Conservation (phyloP, 306 rosid species). For the Acacia crassicarpa region DNA sequence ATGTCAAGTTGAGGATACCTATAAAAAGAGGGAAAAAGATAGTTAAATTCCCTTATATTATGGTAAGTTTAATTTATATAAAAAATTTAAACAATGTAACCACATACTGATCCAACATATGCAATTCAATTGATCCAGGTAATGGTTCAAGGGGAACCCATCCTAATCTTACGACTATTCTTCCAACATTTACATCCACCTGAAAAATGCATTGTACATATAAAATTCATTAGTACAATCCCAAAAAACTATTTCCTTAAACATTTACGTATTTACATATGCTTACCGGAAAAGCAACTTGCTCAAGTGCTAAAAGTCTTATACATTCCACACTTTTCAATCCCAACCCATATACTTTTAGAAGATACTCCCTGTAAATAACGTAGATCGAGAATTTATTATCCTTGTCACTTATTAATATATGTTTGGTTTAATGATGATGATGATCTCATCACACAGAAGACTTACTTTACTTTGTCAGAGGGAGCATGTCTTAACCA, state of each 20-base stretch:
- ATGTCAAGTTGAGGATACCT: constrained; percentile 62
- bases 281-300: constrained; percentile 71
- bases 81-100: background rate
- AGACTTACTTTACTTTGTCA: constrained; percentile 42
- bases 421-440: background rate
- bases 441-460: background rate
- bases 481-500: constrained; percentile 73
- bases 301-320: constrained; percentile 65
- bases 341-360: constrained; percentile 59
- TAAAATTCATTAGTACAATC: background rate
- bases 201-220: background rate
- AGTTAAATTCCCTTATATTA: background rate
- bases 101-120: constrained; percentile 60
- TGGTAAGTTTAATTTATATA: background rate
- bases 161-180: constrained; percentile 76
- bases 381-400: background rate
- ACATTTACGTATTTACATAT: background rate
- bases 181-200: constrained; percentile 90
- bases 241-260: background rate
- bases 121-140: constrained; percentile 57
- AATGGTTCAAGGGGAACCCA: constrained; percentile 82
- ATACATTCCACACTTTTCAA: constrained; percentile 81
- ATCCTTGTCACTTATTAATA: background rate
- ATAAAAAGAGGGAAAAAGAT: background rate
- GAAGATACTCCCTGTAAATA: constrained; percentile 53